Base-by-base conservation (phyloP, 2,329 filamentous ascomycete species). In the Trichoderma sp. region DNA sequence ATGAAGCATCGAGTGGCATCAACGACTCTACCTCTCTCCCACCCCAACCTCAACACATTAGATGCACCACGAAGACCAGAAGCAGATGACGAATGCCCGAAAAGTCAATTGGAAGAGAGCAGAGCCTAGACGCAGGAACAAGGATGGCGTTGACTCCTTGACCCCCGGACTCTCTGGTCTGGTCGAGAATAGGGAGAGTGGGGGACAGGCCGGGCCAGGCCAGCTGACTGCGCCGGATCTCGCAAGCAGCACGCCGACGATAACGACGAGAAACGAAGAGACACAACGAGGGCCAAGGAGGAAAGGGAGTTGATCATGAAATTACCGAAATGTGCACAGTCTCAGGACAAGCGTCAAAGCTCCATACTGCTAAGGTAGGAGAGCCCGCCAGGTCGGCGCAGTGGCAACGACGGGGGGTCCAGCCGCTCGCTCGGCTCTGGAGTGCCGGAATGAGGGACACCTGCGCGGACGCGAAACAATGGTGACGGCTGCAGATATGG, bases 381-480 rank as follows among this genome's bases (percentile, higher is more conserved):
- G n/a, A 61, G 59, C 59, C 48, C 48, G 39, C n/a, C 48, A 62
- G 43, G 59, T 54, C 59, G 59, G 59, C 45, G 34, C 50, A n/a
- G 41, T 63, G 50, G 48, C 48, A 24, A 43, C 17, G 26, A n/a
- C n/a, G 30, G 30, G 28, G 28, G 28, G 28, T 7, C 7, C 30
- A 30, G 9, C 6, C 30, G 34, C 34, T 39, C 43, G n/a, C 26
- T 63, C 59, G 59, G 59, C 59, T 55, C 17, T 63, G 39, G 4
- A 6, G 41, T 55, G 59, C 59, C 59, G 50, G 59, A 52, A 54
- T 55, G 59, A 55, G 59, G 41, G 59, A 63, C 50, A 26, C 59
- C 34, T 44, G 48, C 58, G 21, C 44, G 58, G 58, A 9, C 47
- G 21, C 47, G 58, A 52, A 61, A 51, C 58, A 51, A 30, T 39